Conservation (phyloP, 2,329 filamentous ascomycete species). For the Aspergillus piperis region DNA sequence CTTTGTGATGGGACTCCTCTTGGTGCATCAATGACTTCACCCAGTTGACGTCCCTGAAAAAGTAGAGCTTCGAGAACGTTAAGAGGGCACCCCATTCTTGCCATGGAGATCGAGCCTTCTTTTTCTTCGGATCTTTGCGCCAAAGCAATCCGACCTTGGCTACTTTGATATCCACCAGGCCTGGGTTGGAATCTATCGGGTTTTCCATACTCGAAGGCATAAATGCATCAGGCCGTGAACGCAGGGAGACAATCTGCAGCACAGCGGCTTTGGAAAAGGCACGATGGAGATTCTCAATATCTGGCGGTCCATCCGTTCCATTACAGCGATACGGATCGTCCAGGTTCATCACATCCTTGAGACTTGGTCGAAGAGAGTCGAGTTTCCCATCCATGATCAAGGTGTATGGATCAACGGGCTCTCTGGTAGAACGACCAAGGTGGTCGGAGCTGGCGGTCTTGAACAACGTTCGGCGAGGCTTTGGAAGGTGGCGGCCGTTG, state of each 20-base stretch:
- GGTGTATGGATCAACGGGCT: constrained; percentile 93
- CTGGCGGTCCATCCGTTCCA: constrained; percentile 72
- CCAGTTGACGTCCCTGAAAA: constrained; percentile 93
- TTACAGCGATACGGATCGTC: constrained; percentile 91
- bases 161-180: constrained; percentile 95
- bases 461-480: constrained; percentile 70
- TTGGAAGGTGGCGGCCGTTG: constrained; percentile 71
- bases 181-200: constrained; percentile 81
- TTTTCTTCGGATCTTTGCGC: constrained; percentile 92
- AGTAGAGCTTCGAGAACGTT: constrained; percentile 94
- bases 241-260: constrained; percentile 89
- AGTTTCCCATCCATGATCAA: constrained; percentile 89
- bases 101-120: constrained; percentile 93
- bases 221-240: constrained; percentile 92
- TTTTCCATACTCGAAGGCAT: constrained; percentile 86
- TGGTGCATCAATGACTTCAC: constrained; percentile 88
- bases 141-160: constrained; percentile 94
- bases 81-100: constrained; percentile 98
- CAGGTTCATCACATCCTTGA: constrained; percentile 88
- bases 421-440: constrained; percentile 66
- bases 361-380: constrained; percentile 75
- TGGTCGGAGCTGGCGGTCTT: constrained; percentile 66
- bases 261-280: constrained; percentile 91
- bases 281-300: constrained; percentile 78
- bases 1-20: constrained; percentile 77